Base-by-base conservation (phyloP, 441 rosid genomes). In the Hura crepitans region DNA sequence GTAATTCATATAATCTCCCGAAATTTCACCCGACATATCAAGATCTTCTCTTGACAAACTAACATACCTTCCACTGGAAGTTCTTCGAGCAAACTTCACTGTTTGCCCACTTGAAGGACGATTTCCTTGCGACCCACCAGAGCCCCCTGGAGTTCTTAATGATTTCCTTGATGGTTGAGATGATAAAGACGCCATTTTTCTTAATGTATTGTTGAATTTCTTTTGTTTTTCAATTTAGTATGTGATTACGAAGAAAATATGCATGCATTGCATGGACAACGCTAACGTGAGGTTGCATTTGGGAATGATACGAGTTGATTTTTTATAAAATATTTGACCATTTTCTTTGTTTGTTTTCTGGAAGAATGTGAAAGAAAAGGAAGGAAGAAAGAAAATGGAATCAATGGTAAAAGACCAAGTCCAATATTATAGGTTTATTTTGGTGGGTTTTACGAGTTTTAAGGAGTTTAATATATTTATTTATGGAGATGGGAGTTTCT, bases 11-110 rank as follows among this genome's bases (percentile, higher is more conserved):
- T 87, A 91, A 35, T 93, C 98, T 4, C 89, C 96, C 0, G 94
- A 80, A 0, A 85, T 3, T 54, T 92, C 97, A 0, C 94, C 96
- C 0, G 96, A 86, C 82, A 87, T 82, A 68, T 92, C 99, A 8
- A 90, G 88, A 66, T 89, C 94, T 17, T 92, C 99, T 27, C 89
- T 82, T 3, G 97, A 90, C 23, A 92, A 77, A 73, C 93, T 92
- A 47, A 92, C 87, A 17, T 90, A 94, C 45, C 97, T 76, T 20
- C 99, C 99, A 42, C 97, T 92, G 0, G 97, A 90, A 18, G 97
- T 94, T 65, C 99, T 73, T 47, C 99, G 79, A 0, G 99, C 97
- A 8, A 94, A 94, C 75, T 92, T 94, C 20, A 94, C 99, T 0
- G 87, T 89, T 69, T 91, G 97, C 15, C 91, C 93, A 31, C 66